A percentile compares a stretch with the other conserved stretches of the same genome.
phyloP scores from a whole-genome alignment of 208 protist genomes.

The Trypanosoma mega region DNA sequence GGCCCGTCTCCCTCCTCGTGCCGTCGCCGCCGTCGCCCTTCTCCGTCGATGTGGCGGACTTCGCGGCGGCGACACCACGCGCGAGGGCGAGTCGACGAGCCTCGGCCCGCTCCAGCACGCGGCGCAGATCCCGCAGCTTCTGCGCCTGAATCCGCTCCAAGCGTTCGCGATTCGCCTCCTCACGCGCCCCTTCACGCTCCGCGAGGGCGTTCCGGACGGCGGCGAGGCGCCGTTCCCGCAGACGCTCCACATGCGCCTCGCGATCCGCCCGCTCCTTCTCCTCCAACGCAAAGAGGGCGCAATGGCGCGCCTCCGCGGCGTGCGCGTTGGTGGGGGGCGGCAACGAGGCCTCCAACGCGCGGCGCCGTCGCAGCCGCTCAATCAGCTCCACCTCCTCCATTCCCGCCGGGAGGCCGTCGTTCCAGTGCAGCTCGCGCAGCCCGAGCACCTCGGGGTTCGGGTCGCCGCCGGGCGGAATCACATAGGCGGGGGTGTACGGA shows the following conservation, averaged over 20 bases:
- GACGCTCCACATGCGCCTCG: conserved; percentile 69
- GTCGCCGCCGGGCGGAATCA: conserved; percentile 57
- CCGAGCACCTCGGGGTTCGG: conserved; percentile 72
- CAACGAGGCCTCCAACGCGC: conserved; percentile 62
- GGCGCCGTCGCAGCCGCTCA: conserved; percentile 83
- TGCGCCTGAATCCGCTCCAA: conserved; percentile 59
- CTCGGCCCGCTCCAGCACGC: conserved; percentile 52
- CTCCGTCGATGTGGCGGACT: conserved; percentile 12
- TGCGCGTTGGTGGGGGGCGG: conserved; percentile 53
- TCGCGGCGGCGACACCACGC: conserved; percentile 13
- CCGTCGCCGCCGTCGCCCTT: no score
- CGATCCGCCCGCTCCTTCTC: conserved; percentile 85
- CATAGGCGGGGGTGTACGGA: conserved; percentile 88
- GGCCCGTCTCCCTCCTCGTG: no score
- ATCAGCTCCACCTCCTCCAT: conserved; percentile 87
- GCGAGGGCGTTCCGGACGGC: conserved; percentile 46
- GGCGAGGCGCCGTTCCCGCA: conserved; percentile 75
- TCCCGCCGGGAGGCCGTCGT: conserved; percentile 73
- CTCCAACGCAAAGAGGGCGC: conserved; percentile 71
- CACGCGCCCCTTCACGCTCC: conserved; percentile 64
- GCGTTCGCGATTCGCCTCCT: conserved; percentile 49
- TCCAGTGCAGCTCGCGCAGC: conserved; percentile 59
- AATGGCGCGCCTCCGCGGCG: conserved; percentile 46
- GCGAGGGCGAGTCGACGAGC: conserved; percentile 36
- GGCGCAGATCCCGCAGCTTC: conserved; percentile 39